Conservation (phyloP, 1,139 yeast genomes). For the Wickerhamomyces sp. region DNA sequence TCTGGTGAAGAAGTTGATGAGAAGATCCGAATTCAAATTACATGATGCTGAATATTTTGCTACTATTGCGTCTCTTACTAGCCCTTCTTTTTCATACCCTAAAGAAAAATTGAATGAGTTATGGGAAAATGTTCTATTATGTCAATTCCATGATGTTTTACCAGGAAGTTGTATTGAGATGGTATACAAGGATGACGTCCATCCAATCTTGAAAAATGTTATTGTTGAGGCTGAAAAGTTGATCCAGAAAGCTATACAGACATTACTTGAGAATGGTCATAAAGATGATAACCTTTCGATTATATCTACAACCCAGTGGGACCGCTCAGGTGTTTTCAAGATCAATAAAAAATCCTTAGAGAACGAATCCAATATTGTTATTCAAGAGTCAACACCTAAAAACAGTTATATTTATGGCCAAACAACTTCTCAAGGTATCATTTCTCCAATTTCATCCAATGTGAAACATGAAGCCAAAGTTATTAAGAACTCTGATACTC, state of each 20-base stretch:
- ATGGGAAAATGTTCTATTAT: conserved; percentile 86
- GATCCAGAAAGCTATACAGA: conserved; percentile 46
- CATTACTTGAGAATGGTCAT: conserved; percentile 25
- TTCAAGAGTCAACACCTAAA: conserved; percentile 8
- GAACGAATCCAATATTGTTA: not conserved
- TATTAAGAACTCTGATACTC: conserved; percentile 33
- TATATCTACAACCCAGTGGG: conserved; percentile 69
- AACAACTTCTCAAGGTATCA: not conserved
- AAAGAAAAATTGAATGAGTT: conserved; percentile 55
- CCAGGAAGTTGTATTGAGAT: conserved; percentile 96
- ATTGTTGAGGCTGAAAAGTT: conserved; percentile 50
- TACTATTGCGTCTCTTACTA: conserved; percentile 60
- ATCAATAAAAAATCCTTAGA: conserved; percentile 24
- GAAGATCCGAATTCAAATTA: conserved; percentile 70
- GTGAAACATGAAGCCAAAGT: conserved; percentile 48
- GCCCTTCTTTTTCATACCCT: conserved; percentile 62
- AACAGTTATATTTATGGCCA: conserved; percentile 19
- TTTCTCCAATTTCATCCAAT: conserved; percentile 8
- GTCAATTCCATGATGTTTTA: conserved; percentile 94
- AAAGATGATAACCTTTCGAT: conserved; percentile 24
- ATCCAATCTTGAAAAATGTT: conserved; percentile 64
- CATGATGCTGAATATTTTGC: conserved; percentile 87
- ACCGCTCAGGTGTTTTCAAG: conserved; percentile 49
- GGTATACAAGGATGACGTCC: conserved; percentile 91
- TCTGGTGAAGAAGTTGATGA: conserved; percentile 72